These are phyloP conservation scores for Deinandra increscens DNA, from an alignment of 129 eudicot species.

Conservation along the genomic window DNA sequence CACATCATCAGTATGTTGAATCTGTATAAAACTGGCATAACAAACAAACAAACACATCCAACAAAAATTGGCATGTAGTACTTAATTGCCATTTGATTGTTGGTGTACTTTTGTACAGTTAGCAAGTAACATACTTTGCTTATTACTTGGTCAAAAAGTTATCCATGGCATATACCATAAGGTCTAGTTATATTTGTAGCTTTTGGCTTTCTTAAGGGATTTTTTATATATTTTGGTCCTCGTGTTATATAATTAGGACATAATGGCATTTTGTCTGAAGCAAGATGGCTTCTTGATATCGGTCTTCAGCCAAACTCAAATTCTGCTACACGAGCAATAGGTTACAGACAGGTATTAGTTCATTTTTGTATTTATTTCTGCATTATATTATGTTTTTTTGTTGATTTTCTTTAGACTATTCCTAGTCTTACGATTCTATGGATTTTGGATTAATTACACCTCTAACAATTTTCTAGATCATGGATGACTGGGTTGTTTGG, in stretches of 20 bases:
- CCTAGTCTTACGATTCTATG: background rate
- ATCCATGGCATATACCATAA: background rate
- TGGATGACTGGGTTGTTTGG: background rate
- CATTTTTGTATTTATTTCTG: background rate
- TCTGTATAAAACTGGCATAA: too few species aligned
- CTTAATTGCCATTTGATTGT: too few species aligned
- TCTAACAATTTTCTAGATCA: background rate
- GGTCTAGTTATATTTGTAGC: conserved; percentile 13
- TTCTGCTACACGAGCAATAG: conserved; percentile 98
- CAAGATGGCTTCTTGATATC: conserved; percentile 87
- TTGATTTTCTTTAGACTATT: background rate
- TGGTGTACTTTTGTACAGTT: background rate
- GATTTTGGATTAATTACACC: background rate
- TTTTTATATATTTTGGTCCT: conserved; percentile 3
- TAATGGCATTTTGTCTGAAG: conserved; percentile 85
- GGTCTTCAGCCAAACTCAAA: conserved; percentile 87
- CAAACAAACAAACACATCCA: too few species aligned
- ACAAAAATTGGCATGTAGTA: too few species aligned
- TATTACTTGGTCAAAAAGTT: background rate
- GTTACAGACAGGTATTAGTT: conserved; percentile 78
- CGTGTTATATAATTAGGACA: conserved; percentile 42
- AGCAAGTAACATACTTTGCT: conserved; percentile 11
- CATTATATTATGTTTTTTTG: background rate
- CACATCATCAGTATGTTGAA: too few species aligned
- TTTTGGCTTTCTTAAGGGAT: background rate